Evolutionary conservation across 2,329 filamentous ascomycete genomes (phyloP).

Genomic region (Colletotrichum lupini): DNA sequence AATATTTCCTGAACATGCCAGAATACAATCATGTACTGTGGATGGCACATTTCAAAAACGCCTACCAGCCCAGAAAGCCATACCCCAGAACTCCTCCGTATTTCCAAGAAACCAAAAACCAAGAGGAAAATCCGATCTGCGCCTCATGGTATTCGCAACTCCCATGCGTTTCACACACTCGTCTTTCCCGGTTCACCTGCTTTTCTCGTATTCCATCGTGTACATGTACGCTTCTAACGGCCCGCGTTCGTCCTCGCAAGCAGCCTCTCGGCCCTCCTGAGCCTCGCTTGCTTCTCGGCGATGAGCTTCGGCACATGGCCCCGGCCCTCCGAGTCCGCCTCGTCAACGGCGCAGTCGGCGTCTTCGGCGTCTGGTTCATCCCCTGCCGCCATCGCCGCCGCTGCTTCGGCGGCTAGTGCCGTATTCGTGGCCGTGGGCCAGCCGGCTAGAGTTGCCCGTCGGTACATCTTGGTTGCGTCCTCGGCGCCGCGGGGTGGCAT

Average conservation of each 20-base stretch:
- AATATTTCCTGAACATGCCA: slow-evolving; percentile 4
- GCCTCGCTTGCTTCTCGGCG: slow-evolving; percentile 50
- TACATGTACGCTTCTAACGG: background rate
- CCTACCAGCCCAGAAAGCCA: slow-evolving; percentile 1
- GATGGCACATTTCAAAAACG: background rate
- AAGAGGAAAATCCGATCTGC: background rate
- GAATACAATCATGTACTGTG: background rate
- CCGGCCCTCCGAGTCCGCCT: slow-evolving; percentile 37
- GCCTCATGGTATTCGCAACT: background rate
- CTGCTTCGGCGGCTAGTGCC: slow-evolving; percentile 35
- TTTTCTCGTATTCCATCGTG: background rate
- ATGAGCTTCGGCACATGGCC: slow-evolving; percentile 41
- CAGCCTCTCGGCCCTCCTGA: slow-evolving; percentile 53
- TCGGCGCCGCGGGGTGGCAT: slow-evolving; percentile 26
- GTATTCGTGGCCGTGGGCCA: background rate
- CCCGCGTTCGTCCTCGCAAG: slow-evolving; percentile 37
- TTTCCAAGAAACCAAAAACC: background rate
- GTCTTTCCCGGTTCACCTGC: background rate
- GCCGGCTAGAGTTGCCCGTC: slow-evolving; percentile 17
- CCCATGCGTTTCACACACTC: background rate
- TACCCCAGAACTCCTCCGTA: background rate
- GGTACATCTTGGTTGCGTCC: slow-evolving; percentile 32
- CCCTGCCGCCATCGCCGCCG: slow-evolving; percentile 38
- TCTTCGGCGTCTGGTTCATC: slow-evolving; percentile 32
- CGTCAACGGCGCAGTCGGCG: slow-evolving; percentile 34